These are phyloP conservation scores for Neurospora sp. DNA, from an alignment of 2,329 filamentous ascomycete species.

Conservation along the genomic window DNA sequence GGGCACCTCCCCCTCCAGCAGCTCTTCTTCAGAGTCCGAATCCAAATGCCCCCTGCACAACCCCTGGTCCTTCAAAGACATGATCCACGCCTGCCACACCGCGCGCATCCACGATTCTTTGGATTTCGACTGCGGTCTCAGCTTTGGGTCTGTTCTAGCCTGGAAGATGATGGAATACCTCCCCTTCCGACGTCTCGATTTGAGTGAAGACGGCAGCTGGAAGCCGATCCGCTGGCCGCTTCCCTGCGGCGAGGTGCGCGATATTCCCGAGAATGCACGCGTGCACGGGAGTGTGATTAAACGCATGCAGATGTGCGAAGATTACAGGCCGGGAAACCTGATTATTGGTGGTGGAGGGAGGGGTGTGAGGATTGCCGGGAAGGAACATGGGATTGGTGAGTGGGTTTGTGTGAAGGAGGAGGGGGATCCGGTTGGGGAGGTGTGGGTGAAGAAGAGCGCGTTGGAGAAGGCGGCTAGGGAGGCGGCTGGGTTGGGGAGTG, in stretches of 20 bases:
- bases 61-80: slow-evolving; percentile 38
- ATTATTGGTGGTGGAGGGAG: slow-evolving; percentile 72
- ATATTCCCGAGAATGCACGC: slow-evolving; percentile 60
- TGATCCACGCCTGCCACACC: slow-evolving; percentile 44
- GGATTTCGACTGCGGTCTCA: slow-evolving; percentile 49
- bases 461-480: slow-evolving; percentile 3
- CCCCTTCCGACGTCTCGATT: slow-evolving; percentile 72
- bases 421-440: slow-evolving; percentile 60
- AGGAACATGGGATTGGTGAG: slow-evolving; percentile 56
- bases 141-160: slow-evolving; percentile 43
- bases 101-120: slow-evolving; percentile 62
- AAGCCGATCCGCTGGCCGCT: slow-evolving; percentile 72
- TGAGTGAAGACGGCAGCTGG: slow-evolving; percentile 65
- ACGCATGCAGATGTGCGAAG: slow-evolving; percentile 53
- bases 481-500: not conserved
- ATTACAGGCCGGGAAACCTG: slow-evolving; percentile 68
- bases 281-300: slow-evolving; percentile 68
- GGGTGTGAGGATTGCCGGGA: slow-evolving; percentile 52
- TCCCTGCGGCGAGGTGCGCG: slow-evolving; percentile 66
- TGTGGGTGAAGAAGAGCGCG: slow-evolving; percentile 40
- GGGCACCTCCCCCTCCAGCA: not conserved
- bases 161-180: slow-evolving; percentile 79
- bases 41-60: not conserved
- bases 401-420: slow-evolving; percentile 58
- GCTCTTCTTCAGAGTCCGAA: slow-evolving; percentile 9